Percentiles rank a stretch among this genome's conserved stretches.
phyloP scores from a whole-genome alignment of 208 protist genomes.

The Kentomonas sorsogonicus region DNA sequence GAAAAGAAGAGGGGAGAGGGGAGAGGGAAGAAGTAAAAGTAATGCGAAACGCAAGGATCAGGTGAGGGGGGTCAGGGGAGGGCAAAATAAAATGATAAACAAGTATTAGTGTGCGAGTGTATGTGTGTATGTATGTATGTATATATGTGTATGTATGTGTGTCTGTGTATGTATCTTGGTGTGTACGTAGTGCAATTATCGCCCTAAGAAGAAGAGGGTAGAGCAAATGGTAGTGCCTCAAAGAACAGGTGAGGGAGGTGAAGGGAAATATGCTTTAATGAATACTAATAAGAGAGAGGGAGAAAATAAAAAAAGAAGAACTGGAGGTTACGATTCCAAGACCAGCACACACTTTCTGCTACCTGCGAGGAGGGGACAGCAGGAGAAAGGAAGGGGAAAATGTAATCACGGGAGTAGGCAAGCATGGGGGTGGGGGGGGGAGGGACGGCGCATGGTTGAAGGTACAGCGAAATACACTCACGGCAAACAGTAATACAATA shows the following conservation, averaged over 20 bases:
- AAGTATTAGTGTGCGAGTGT: not conserved
- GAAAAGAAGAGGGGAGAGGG: not conserved
- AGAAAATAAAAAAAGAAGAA: conserved; percentile 6
- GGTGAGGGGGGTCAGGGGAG: not conserved
- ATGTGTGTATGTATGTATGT: conserved; percentile 1
- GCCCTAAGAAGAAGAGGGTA: not conserved
- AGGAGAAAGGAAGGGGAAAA: too few species aligned
- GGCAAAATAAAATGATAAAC: conserved; percentile 4
- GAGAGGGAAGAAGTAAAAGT: not conserved
- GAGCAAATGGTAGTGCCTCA: not conserved
- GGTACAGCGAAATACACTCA: conserved; percentile 1
- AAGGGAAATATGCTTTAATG: conserved; percentile 1
- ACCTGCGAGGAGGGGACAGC: too few species aligned
- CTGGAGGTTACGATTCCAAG: too few species aligned
- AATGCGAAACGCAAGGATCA: not conserved
- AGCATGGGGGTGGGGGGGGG: too few species aligned
- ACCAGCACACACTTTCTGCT: too few species aligned
- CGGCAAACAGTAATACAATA: not conserved
- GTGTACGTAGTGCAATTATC: not conserved
- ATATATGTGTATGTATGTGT: not conserved
- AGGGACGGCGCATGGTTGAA: too few species aligned
- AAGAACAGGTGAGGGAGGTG: not conserved
- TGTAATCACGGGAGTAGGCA: too few species aligned
- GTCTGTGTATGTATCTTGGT: not conserved
- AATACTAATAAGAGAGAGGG: conserved; percentile 6